Conservation (phyloP, 768 basidiomycete species). For the Mycena belliarum region DNA sequence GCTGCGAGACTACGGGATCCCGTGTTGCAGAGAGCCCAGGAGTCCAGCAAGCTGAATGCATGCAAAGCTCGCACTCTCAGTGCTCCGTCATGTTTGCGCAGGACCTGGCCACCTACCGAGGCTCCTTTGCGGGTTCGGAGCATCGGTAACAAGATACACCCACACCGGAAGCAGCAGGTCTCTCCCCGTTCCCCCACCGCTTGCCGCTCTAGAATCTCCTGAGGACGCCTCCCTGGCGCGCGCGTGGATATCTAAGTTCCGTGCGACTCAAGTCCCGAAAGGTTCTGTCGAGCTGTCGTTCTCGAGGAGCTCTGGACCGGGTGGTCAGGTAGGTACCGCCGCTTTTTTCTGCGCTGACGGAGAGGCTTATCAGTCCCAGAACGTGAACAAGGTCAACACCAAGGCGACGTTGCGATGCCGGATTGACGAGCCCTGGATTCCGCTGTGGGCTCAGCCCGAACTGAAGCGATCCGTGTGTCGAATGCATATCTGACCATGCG, state of each 20-base stretch:
- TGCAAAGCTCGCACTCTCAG: background rate
- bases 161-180: constrained; percentile 10
- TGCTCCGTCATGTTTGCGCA: background rate
- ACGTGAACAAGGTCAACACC: constrained; percentile 89
- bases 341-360: background rate
- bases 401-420: constrained; percentile 69
- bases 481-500: background rate
- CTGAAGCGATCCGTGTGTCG: constrained; percentile 51
- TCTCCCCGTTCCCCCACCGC: constrained; percentile 46
- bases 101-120: background rate
- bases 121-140: background rate
- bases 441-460: constrained; percentile 57
- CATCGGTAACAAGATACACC: background rate
- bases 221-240: constrained; percentile 50
- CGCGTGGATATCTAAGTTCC: constrained; percentile 57
- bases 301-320: constrained; percentile 81
- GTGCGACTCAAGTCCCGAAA: constrained; percentile 45
- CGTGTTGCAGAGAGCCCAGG: no score
- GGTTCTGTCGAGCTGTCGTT: constrained; percentile 63
- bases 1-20: no score
- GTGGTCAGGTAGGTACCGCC: constrained; percentile 70
- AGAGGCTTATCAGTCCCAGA: constrained; percentile 40
- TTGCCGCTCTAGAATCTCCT: constrained; percentile 35
- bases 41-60: background rate
- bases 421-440: constrained; percentile 65